A percentile compares a stretch with the other conserved stretches of the same genome.
phyloP scores from a whole-genome alignment of 192 early-diverging fungal species.

The Hyaloraphidium curvatum region DNA sequence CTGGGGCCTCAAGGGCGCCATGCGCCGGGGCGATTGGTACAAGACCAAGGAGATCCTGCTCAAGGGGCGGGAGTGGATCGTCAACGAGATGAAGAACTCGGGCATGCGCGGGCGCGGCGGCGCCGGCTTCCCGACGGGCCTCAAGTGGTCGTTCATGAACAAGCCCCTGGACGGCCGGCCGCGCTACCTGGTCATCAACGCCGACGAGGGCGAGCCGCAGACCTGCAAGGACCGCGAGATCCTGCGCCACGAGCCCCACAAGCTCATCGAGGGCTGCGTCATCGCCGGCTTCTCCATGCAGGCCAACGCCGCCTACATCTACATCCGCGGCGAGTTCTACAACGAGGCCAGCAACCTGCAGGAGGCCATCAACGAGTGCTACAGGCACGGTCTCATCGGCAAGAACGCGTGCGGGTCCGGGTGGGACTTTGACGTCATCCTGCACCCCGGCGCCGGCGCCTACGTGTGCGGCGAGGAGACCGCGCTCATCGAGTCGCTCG shows the following conservation, averaged over 20 bases:
- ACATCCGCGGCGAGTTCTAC: constrained; percentile 92
- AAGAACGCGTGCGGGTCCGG: constrained; percentile 94
- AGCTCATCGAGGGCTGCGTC: constrained; percentile 91
- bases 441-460: constrained; percentile 93
- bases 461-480: constrained; percentile 98
- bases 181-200: constrained; percentile 90
- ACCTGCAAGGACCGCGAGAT: constrained; percentile 56
- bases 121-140: constrained; percentile 91
- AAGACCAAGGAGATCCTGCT: constrained; percentile 95
- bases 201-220: constrained; percentile 96
- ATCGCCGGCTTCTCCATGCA: constrained; percentile 92
- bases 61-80: constrained; percentile 94
- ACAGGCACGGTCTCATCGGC: constrained; percentile 92
- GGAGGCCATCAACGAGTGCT: constrained; percentile 89
- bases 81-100: constrained; percentile 90
- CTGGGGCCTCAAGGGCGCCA: constrained; percentile 66
- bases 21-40: constrained; percentile 96
- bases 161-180: constrained; percentile 60
- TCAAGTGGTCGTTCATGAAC: constrained; percentile 99
- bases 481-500: constrained; percentile 56
- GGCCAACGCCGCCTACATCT: constrained; percentile 94
- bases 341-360: constrained; percentile 86
- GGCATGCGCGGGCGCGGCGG: constrained; percentile 88
- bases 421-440: constrained; percentile 91
- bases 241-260: constrained; percentile 49